These are phyloP conservation scores for Mycosphaerella sp. DNA, from an alignment of 2,329 filamentous ascomycete species.

Conservation along the genomic window DNA sequence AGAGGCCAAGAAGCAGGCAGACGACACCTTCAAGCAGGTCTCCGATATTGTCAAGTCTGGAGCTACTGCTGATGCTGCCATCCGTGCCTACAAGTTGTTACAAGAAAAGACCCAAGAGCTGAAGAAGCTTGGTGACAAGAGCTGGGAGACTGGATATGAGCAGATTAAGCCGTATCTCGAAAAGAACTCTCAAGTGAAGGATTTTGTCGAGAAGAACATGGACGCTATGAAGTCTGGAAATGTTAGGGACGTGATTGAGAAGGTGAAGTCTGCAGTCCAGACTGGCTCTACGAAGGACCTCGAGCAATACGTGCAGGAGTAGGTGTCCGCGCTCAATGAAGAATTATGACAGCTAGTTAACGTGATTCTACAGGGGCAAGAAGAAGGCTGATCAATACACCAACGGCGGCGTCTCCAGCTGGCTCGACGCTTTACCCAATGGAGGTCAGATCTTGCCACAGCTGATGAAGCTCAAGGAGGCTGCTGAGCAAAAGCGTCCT, in stretches of 20 bases:
- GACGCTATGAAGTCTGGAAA: slow-evolving; percentile 64
- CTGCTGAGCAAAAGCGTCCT: slow-evolving; percentile 61
- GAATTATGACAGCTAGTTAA: background rate
- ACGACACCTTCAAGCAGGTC: slow-evolving; percentile 64
- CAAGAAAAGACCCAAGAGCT: slow-evolving; percentile 65
- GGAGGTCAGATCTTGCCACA: slow-evolving; percentile 61
- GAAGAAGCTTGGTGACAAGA: slow-evolving; percentile 62
- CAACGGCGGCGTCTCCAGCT: slow-evolving; percentile 46
- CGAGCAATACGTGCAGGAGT: slow-evolving; percentile 55
- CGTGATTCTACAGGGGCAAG: slow-evolving; percentile 35
- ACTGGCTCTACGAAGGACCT: slow-evolving; percentile 56
- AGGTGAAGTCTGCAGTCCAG: slow-evolving; percentile 55
- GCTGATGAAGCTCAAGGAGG: slow-evolving; percentile 57
- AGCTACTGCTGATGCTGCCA: slow-evolving; percentile 51
- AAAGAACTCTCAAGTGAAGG: slow-evolving; percentile 69
- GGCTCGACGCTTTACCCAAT: slow-evolving; percentile 59
- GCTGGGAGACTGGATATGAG: slow-evolving; percentile 63
- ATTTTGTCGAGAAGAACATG: slow-evolving; percentile 64
- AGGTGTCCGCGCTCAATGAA: slow-evolving; percentile 5
- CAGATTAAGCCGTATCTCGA: slow-evolving; percentile 66
- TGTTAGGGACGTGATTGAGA: slow-evolving; percentile 56
- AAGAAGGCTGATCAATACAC: slow-evolving; percentile 54
- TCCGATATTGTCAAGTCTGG: slow-evolving; percentile 59
- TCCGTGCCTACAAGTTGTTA: slow-evolving; percentile 54
- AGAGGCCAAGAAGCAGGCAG: slow-evolving; percentile 69